phyloP scores from a whole-genome alignment of 2,329 filamentous ascomycete genomes.

The Pyricularia sp. region DNA sequence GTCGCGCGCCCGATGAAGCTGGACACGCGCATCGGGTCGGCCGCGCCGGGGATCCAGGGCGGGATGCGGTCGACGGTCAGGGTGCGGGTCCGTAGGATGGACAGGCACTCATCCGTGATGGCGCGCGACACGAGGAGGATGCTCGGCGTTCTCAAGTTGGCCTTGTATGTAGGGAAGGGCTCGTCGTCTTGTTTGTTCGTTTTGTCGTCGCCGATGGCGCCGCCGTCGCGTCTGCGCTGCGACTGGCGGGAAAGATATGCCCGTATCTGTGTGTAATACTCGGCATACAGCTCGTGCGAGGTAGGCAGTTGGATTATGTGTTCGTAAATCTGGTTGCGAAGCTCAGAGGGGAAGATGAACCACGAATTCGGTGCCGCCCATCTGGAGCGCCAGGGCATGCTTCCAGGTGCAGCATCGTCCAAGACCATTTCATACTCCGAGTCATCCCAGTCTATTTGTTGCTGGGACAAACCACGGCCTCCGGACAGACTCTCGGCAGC shows the following conservation, averaged over 20 bases:
- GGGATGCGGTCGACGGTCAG: constrained; percentile 22
- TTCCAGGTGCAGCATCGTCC: background rate
- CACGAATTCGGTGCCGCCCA: constrained; percentile 11
- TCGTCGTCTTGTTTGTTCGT: background rate
- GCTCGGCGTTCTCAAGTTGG: constrained; percentile 15
- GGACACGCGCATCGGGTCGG: constrained; percentile 13
- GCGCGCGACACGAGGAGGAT: constrained; percentile 22
- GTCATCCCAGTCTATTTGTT: background rate
- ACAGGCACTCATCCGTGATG: constrained; percentile 20
- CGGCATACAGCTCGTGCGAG: constrained; percentile 15
- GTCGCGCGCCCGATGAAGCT: constrained; percentile 17
- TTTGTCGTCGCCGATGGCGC: background rate
- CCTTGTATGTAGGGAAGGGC: constrained; percentile 5
- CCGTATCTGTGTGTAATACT: constrained; percentile 16
- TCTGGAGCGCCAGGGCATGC: background rate
- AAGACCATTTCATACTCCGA: background rate
- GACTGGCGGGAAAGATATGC: background rate
- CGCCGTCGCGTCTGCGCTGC: background rate
- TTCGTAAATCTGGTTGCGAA: constrained; percentile 22
- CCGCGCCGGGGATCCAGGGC: constrained; percentile 17
- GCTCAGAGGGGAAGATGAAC: constrained; percentile 18
- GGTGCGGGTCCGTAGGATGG: constrained; percentile 12
- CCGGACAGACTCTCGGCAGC: background rate
- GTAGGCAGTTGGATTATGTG: constrained; percentile 15
- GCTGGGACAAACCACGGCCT: background rate